Evolutionary conservation across 2,329 filamentous ascomycete genomes (phyloP), one percentile per base, ranked within the genome.

Genomic region (Aurifilum marmelostoma): DNA sequence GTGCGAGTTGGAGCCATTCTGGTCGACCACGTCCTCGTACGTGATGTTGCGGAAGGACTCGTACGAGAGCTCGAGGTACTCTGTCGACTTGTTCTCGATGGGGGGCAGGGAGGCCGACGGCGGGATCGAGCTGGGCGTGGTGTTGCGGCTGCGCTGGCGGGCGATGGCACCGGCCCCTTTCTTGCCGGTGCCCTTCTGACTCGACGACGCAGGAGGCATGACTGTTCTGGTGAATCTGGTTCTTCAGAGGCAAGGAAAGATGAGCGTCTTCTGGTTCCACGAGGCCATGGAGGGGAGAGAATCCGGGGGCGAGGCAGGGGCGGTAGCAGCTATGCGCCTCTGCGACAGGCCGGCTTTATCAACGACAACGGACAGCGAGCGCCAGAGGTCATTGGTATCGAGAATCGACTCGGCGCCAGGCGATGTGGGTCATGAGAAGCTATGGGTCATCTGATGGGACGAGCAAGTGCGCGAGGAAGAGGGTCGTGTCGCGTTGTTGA

Each of bases 131-230:
- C 87, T 86, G 47, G 92, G 92, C 21, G 92, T 95, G 47, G 91
- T 92, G 79, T 94, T 94, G 76, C 92, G 90, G 77, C 91, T 94
- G 71, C 88, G 85, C 74, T 90, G 91, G 73, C 89, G 88, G 65
- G 83, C 80, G 71, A 89, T 85, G 74, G 86, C 85, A 73, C 84
- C 84, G 71, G 83, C 82, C 63, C 83, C 83, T 80, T 92, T 92
- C 82, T 90, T 91, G 77, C 88, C 84, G 34, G 87, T 88, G 69
- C 88, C 88, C 75, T 89, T 88, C 75, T 89, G 86, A 73, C 85
- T 84, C 62, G 85, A 83, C 52, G 50, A 9, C 67, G 81, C 81
- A 37, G 87, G 85, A 76, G 88, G 85, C 88, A 90, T 90, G 67
- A 70, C 79, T 74, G 60, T 37, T 47, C 9, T 21, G 5, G 18